These are phyloP conservation scores for Termitomyces sp. DNA, from an alignment of 768 basidiomycete species.

Conservation along the genomic window DNA sequence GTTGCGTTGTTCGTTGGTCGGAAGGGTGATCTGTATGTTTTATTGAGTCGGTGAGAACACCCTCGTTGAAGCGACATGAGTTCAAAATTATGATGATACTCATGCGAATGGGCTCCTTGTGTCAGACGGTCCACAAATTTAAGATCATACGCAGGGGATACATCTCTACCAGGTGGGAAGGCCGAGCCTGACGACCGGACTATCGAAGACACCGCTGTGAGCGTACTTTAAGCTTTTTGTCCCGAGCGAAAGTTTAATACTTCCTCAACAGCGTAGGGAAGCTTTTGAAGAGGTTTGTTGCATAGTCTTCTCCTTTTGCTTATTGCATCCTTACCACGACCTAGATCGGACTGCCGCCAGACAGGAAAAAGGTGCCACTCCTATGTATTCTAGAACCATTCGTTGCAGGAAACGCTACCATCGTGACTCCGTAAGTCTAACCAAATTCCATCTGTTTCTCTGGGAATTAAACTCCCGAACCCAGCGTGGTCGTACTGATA, in stretches of 20 bases:
- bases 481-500: slow-evolving; percentile 81
- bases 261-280: slow-evolving; percentile 61
- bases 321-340: not conserved
- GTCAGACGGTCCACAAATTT: slow-evolving; percentile 70
- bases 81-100: not conserved
- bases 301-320: not conserved
- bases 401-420: slow-evolving; percentile 61
- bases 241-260: not conserved
- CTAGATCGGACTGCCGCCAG: slow-evolving; percentile 83
- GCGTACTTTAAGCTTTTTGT: slow-evolving; percentile 18
- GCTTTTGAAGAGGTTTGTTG: slow-evolving; percentile 80
- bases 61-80: not conserved
- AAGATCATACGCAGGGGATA: slow-evolving; percentile 81
- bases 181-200: slow-evolving; percentile 64
- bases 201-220: slow-evolving; percentile 79
- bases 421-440: slow-evolving; percentile 81
- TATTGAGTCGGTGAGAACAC: slow-evolving; percentile 67
- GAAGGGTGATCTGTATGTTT: slow-evolving; percentile 78
- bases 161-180: slow-evolving; percentile 84
- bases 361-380: slow-evolving; percentile 65
- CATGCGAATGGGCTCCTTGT: not conserved
- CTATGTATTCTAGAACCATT: slow-evolving; percentile 81
- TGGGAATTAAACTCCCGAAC: not conserved
- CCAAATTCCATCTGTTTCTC: not conserved
- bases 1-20: slow-evolving; percentile 85